Evolutionary conservation across 768 basidiomycete genomes (phyloP).

Genomic region (Termitomyces sp.): DNA sequence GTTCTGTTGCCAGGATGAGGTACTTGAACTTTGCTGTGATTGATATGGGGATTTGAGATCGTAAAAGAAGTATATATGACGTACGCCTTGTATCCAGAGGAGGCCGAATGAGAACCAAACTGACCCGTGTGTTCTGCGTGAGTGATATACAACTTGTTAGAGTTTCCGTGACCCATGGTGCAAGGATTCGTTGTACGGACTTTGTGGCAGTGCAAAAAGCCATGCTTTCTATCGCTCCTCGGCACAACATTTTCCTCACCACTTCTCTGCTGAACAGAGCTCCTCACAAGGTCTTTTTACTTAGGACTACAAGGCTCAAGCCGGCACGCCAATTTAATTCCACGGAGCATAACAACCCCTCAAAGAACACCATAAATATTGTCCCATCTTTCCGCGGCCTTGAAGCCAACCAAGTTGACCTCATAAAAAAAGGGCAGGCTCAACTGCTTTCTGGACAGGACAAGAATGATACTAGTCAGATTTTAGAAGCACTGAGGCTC

Average conservation of each 20-base stretch:
- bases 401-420: slow-evolving; percentile 14
- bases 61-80: slow-evolving; percentile 4
- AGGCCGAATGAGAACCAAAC: slow-evolving; percentile 78
- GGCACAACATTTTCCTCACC: slow-evolving; percentile 29
- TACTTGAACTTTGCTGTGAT: slow-evolving; percentile 58
- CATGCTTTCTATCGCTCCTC: slow-evolving; percentile 15
- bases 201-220: slow-evolving; percentile 7
- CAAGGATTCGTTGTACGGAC: neutral
- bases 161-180: slow-evolving; percentile 82
- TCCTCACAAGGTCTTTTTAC: slow-evolving; percentile 1
- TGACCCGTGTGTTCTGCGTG: slow-evolving; percentile 83
- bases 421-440: slow-evolving; percentile 28
- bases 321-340: neutral
- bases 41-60: slow-evolving; percentile 2
- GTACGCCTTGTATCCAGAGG: slow-evolving; percentile 67
- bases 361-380: slow-evolving; percentile 9
- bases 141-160: slow-evolving; percentile 84
- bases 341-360: slow-evolving; percentile 2
- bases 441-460: slow-evolving; percentile 34
- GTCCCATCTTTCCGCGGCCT: slow-evolving; percentile 8
- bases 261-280: slow-evolving; percentile 26
- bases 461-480: slow-evolving; percentile 24
- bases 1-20: slow-evolving; percentile 61
- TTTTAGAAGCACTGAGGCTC: slow-evolving; percentile 33
- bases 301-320: neutral